Evolutionary conservation across 345 rosid species (phyloP).

Genomic region (Jatropha curcas): DNA sequence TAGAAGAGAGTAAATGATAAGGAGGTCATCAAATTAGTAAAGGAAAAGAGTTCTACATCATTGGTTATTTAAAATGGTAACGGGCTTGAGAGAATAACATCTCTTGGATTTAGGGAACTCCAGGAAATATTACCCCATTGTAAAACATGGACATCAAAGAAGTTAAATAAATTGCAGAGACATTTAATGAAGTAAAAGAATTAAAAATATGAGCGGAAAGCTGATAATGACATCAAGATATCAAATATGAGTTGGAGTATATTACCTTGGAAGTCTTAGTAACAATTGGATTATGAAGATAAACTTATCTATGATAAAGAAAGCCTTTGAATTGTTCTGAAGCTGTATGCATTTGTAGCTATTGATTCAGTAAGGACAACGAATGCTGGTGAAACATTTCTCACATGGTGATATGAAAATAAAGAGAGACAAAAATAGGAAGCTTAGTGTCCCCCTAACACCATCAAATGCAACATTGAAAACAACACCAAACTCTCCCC

Average conservation of each 20-base stretch:
- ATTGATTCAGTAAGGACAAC: too few relatives aligned
- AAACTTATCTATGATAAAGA: not conserved
- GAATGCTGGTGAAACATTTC: too few relatives aligned
- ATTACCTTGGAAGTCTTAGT: not conserved
- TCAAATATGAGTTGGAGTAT: not conserved
- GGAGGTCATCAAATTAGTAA: not conserved
- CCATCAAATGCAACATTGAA: not conserved
- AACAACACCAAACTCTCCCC: not conserved
- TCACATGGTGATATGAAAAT: not conserved
- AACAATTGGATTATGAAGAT: not conserved
- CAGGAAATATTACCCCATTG: not conserved
- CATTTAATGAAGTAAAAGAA: not conserved
- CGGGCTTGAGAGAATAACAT: not conserved
- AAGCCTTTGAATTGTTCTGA: not conserved
- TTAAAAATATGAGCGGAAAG: not conserved
- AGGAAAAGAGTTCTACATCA: not conserved
- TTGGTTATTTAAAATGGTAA: not conserved
- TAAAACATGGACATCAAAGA: not conserved
- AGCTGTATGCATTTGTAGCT: too few relatives aligned
- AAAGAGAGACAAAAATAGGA: not conserved
- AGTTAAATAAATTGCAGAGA: not conserved
- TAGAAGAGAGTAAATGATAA: not conserved
- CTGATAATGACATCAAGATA: not conserved
- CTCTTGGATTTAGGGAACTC: not conserved
- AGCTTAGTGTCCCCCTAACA: too few relatives aligned